Evolutionary conservation across 2,329 filamentous ascomycete species (phyloP).

Genomic region (Stagonosporopsis chrysanthemi): DNA sequence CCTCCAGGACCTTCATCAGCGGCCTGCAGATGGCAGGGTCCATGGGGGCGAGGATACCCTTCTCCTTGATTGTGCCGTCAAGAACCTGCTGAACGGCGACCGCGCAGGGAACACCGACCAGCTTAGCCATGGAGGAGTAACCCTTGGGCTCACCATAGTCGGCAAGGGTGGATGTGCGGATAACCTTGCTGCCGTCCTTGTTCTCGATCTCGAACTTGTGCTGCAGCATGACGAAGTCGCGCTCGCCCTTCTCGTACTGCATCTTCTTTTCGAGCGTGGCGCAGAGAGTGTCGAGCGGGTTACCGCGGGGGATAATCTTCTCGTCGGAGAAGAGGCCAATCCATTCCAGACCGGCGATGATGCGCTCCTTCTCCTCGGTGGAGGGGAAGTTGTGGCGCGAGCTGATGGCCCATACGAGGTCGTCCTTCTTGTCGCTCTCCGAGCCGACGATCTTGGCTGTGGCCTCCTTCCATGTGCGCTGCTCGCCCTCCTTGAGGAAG

Average conservation of each 20-base stretch:
- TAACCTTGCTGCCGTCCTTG: conserved; percentile 79
- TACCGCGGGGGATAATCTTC: conserved; percentile 74
- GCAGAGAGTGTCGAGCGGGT: conserved; percentile 89
- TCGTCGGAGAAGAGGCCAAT: conserved; percentile 72
- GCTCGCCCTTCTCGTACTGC: conserved; percentile 82
- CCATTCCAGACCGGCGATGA: conserved; percentile 78
- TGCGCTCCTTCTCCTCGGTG: conserved; percentile 72
- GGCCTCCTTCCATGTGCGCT: conserved; percentile 83
- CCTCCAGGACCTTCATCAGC: conserved; percentile 78
- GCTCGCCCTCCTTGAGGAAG: conserved; percentile 65
- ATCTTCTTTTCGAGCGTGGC: conserved; percentile 90
- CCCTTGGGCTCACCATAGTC: conserved; percentile 83
- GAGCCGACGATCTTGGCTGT: conserved; percentile 79
- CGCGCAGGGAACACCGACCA: conserved; percentile 78
- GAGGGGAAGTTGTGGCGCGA: conserved; percentile 77
- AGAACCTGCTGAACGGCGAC: conserved; percentile 80
- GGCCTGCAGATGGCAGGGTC: conserved; percentile 73
- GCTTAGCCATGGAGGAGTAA: conserved; percentile 83
- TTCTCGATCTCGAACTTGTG: conserved; percentile 86
- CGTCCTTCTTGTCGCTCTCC: conserved; percentile 68
- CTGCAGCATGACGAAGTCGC: conserved; percentile 81
- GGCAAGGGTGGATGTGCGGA: conserved; percentile 78
- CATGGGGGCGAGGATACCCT: conserved; percentile 80
- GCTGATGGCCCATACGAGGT: conserved; percentile 75
- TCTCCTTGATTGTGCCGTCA: conserved; percentile 74